These are phyloP conservation scores for Torulaspora indica DNA, from an alignment of 805 yeast genomes.

Conservation along the genomic window DNA sequence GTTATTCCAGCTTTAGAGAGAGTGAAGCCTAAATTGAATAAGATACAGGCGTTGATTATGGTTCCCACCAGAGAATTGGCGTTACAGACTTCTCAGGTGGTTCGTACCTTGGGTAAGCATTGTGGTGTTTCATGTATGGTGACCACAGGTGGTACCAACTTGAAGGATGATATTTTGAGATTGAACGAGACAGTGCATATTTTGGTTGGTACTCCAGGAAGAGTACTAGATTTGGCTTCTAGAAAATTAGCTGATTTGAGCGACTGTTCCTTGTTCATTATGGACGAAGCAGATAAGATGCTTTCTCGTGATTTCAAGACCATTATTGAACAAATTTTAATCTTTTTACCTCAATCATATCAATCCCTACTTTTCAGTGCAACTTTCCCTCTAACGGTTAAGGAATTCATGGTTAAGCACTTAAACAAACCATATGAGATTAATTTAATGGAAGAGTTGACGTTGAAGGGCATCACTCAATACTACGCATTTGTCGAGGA, in stretches of 20 bases:
- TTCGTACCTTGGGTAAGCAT: slow-evolving; percentile 91
- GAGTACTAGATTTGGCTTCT: slow-evolving; percentile 89
- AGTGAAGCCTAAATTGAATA: slow-evolving; percentile 74
- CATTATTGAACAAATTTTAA: slow-evolving; percentile 79
- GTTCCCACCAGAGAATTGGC: slow-evolving; percentile 99
- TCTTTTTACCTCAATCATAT: slow-evolving; percentile 69
- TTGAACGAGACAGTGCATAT: slow-evolving; percentile 90
- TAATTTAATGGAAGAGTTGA: slow-evolving; percentile 95
- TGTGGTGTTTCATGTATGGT: slow-evolving; percentile 92
- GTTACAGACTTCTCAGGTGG: slow-evolving; percentile 94
- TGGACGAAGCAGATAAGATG: slow-evolving; percentile 99
- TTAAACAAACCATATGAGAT: slow-evolving; percentile 90
- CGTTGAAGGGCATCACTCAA: slow-evolving; percentile 93
- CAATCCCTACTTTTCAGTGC: slow-evolving; percentile 91
- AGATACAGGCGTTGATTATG: slow-evolving; percentile 86
- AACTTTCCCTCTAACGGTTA: slow-evolving; percentile 92
- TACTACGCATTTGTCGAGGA: slow-evolving; percentile 98
- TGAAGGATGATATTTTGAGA: slow-evolving; percentile 91
- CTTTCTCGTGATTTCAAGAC: slow-evolving; percentile 83
- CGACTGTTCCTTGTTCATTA: slow-evolving; percentile 80
- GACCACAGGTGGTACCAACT: slow-evolving; percentile 94
- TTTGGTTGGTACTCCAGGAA: slow-evolving; percentile 96
- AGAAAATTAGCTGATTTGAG: slow-evolving; percentile 83
- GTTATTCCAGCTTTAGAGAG: slow-evolving; percentile 89
- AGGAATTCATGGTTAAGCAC: slow-evolving; percentile 86